Percentiles rank a stretch among this genome's conserved stretches.
These are phyloP conservation scores for Tulasnella sp. DNA, from an alignment of 768 basidiomycete species.

Conservation along the genomic window DNA sequence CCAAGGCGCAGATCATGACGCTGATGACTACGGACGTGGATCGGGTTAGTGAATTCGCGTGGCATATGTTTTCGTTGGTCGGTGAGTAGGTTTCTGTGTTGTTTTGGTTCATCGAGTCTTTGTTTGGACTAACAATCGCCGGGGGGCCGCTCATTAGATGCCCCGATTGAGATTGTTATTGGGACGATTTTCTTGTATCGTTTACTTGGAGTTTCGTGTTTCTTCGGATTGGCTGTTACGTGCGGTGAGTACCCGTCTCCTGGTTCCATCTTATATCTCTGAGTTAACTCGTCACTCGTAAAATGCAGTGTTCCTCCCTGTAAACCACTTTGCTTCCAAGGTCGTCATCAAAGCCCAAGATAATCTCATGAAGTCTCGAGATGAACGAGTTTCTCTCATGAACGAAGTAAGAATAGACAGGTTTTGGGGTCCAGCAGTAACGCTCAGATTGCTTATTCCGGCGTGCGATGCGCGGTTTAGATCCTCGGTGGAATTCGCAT, in stretches of 20 bases:
- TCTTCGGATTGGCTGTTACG: slow-evolving; percentile 70
- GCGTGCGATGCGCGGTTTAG: slow-evolving; percentile 27
- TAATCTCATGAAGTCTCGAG: slow-evolving; percentile 83
- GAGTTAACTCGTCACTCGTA: not conserved
- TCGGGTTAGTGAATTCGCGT: slow-evolving; percentile 75
- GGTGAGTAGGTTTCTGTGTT: too few species aligned
- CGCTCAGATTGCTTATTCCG: not conserved
- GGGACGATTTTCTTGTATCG: slow-evolving; percentile 69
- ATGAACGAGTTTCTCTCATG: slow-evolving; percentile 86
- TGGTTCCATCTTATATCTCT: not conserved
- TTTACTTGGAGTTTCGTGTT: slow-evolving; percentile 67
- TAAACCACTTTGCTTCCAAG: slow-evolving; percentile 81
- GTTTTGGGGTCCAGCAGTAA: not conserved
- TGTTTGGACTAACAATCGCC: too few species aligned
- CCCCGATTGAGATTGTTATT: slow-evolving; percentile 68
- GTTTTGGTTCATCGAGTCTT: not conserved
- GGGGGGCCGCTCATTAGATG: slow-evolving; percentile 41
- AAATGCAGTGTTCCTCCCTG: slow-evolving; percentile 42
- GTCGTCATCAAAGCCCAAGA: slow-evolving; percentile 71
- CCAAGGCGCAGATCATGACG: slow-evolving; percentile 80
- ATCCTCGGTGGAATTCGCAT: slow-evolving; percentile 83
- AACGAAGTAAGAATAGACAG: slow-evolving; percentile 49
- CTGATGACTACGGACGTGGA: slow-evolving; percentile 94
- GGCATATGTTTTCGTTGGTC: slow-evolving; percentile 67
- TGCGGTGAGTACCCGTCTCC: slow-evolving; percentile 32